Evolutionary conservation across 352 stramenopile genomes (phyloP).

Genomic region (Globisporangium nagaii): DNA sequence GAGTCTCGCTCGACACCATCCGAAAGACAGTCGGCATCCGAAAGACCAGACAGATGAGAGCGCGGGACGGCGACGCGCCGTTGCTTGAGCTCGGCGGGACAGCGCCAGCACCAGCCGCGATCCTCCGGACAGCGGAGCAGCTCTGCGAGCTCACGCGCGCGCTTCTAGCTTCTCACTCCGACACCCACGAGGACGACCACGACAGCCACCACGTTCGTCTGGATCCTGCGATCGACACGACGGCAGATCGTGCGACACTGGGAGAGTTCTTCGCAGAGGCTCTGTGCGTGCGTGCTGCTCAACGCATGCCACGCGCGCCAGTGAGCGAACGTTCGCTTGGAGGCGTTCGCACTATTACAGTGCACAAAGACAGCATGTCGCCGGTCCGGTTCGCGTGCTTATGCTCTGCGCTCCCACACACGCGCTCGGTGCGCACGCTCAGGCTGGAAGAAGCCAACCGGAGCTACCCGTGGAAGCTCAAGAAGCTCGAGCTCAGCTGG

Average conservation of each 20-base stretch:
- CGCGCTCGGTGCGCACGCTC: not conserved
- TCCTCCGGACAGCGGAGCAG: not conserved
- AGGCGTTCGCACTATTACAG: not conserved
- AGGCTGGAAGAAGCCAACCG: not conserved
- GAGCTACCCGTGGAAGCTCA: not conserved
- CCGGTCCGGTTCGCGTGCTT: not conserved
- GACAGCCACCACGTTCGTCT: not conserved
- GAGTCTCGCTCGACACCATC: no score
- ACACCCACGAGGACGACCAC: not conserved
- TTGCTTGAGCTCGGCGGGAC: not conserved
- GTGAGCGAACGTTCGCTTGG: not conserved
- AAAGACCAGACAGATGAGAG: not conserved
- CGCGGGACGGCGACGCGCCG: not conserved
- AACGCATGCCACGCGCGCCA: not conserved
- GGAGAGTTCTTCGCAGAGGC: not conserved
- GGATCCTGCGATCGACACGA: not conserved
- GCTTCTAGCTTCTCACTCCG: not conserved
- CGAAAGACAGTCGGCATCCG: no score
- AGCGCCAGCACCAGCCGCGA: not conserved
- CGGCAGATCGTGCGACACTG: not conserved
- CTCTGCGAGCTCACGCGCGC: no score
- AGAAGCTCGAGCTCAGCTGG: constrained; percentile 4
- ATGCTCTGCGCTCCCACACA: not conserved
- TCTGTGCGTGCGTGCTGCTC: not conserved
- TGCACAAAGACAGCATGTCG: constrained; percentile 1